phyloP scores from a whole-genome alignment of 2,329 filamentous ascomycete genomes.

The Macrophomina pseudophaseolina region DNA sequence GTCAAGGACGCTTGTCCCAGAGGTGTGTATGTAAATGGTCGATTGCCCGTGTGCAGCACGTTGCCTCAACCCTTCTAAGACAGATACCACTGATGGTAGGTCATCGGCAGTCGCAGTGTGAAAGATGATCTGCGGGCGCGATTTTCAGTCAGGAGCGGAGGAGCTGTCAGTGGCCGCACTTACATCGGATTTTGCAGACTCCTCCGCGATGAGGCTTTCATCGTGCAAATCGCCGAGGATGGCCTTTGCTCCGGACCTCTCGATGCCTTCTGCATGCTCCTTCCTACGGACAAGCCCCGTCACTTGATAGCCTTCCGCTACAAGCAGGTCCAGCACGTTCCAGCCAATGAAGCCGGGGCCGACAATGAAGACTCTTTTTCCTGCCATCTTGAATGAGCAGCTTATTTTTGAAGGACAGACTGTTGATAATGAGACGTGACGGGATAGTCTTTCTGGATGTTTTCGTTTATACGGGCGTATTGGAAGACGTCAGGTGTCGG shows the following conservation, averaged over 20 bases:
- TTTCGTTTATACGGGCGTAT: too few species aligned
- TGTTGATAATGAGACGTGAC: too few species aligned
- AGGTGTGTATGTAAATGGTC: constrained; percentile 58
- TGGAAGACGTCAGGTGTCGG: too few species aligned
- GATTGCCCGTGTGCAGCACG: constrained; percentile 43
- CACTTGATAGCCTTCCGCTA: constrained; percentile 49
- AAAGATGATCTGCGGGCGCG: constrained; percentile 38
- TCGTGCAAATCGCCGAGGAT: constrained; percentile 52
- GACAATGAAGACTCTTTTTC: constrained; percentile 48
- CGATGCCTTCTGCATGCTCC: constrained; percentile 44
- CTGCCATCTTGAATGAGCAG: neutral
- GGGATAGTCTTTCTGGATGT: too few species aligned
- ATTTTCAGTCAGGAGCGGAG: neutral
- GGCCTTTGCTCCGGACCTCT: constrained; percentile 44
- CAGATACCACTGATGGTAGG: constrained; percentile 50
- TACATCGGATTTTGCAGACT: constrained; percentile 45
- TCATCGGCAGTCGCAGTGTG: constrained; percentile 59
- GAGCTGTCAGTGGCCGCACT: neutral
- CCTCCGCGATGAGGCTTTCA: constrained; percentile 45
- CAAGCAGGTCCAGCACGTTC: constrained; percentile 52
- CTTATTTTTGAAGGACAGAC: too few species aligned
- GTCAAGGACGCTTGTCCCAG: constrained; percentile 45
- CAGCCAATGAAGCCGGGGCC: constrained; percentile 57
- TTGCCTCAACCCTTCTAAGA: constrained; percentile 51
- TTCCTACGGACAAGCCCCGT: constrained; percentile 51